Evolutionary conservation across 805 yeast genomes (phyloP).

Genomic region (Starmerella bombicola): DNA sequence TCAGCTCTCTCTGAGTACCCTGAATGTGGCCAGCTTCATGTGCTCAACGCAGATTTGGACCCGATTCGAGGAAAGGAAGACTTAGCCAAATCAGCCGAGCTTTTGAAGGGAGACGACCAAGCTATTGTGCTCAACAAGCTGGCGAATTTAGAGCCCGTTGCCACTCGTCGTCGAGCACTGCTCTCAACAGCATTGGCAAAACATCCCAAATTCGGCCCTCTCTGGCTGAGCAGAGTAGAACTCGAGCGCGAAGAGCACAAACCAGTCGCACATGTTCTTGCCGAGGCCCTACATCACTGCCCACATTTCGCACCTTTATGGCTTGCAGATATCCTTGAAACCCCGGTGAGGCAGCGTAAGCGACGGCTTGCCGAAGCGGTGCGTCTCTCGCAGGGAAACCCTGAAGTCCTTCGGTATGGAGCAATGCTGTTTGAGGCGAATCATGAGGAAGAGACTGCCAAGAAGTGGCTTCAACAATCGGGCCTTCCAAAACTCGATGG

Average conservation of each 20-base stretch:
- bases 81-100: background rate
- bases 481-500: constrained; percentile 38
- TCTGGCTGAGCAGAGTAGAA: constrained; percentile 13
- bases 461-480: constrained; percentile 40
- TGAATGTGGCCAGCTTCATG: no score
- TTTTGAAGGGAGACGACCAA: background rate
- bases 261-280: constrained; percentile 31
- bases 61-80: no score
- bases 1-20: no score
- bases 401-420: constrained; percentile 46
- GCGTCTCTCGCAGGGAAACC: constrained; percentile 47
- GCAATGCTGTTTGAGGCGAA: constrained; percentile 58
- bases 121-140: constrained; percentile 3
- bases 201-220: constrained; percentile 5
- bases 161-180: constrained; percentile 11
- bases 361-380: constrained; percentile 61
- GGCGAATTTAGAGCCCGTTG: background rate
- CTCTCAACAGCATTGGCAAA: constrained; percentile 7
- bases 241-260: constrained; percentile 2
- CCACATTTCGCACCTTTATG: constrained; percentile 54
- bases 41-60: no score
- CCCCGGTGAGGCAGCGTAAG: constrained; percentile 38
- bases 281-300: constrained; percentile 45
- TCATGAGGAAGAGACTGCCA: constrained; percentile 50
- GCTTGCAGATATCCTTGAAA: constrained; percentile 43